Evolutionary conservation across 2,329 filamentous ascomycete species (phyloP).

Genomic region (Aspergillus udagawae): DNA sequence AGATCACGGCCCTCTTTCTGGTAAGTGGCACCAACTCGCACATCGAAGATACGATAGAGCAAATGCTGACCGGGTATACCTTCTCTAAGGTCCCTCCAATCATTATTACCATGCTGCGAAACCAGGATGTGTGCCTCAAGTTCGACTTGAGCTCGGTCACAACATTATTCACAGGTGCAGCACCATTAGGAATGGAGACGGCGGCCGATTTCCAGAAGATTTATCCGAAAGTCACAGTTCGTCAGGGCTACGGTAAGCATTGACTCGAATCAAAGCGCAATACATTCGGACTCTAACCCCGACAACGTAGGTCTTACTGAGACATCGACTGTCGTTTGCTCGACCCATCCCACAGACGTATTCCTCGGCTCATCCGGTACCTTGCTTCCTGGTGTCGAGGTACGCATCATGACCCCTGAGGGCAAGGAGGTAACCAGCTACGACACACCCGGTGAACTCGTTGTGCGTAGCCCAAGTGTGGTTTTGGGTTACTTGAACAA

Average conservation of each 20-base stretch:
- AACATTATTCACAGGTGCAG: slow-evolving; percentile 68
- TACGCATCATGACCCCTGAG: slow-evolving; percentile 63
- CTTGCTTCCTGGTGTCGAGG: slow-evolving; percentile 61
- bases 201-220: slow-evolving; percentile 58
- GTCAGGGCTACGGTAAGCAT: slow-evolving; percentile 65
- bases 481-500: slow-evolving; percentile 85
- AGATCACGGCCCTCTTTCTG: slow-evolving; percentile 64
- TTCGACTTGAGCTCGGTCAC: slow-evolving; percentile 69
- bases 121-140: slow-evolving; percentile 55
- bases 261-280: neutral
- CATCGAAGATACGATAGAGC: neutral
- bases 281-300: slow-evolving; percentile 1
- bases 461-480: slow-evolving; percentile 72
- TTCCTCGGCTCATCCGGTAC: slow-evolving; percentile 69
- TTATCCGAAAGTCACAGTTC: slow-evolving; percentile 62
- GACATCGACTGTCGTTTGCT: slow-evolving; percentile 65
- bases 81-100: slow-evolving; percentile 67
- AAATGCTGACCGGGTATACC: neutral
- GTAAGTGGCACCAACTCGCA: slow-evolving; percentile 40
- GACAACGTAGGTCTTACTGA: slow-evolving; percentile 63
- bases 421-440: slow-evolving; percentile 67
- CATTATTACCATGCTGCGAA: slow-evolving; percentile 70
- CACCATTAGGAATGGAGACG: slow-evolving; percentile 71
- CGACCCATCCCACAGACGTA: slow-evolving; percentile 57
- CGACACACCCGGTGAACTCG: slow-evolving; percentile 74